A percentile compares a stretch with the other conserved stretches of the same genome.
Evolutionary conservation across 1,284 basidiomycete species (phyloP).

Genomic region (Salmacisia buchloeana): DNA sequence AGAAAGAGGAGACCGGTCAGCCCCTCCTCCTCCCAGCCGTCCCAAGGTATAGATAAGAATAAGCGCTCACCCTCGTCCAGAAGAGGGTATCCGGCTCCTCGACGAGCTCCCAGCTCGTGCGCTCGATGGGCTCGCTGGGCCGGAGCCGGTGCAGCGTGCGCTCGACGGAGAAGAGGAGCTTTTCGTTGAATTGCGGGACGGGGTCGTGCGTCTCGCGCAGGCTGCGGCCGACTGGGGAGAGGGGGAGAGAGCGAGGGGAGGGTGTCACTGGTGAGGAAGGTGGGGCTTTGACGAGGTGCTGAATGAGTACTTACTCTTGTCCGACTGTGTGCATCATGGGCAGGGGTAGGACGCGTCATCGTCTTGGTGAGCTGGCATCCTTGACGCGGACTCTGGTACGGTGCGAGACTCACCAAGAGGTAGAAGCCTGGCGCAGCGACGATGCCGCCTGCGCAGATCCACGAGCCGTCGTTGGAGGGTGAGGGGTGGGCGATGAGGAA

Average conservation of each 20-base stretch:
- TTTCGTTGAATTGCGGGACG: conserved; percentile 54
- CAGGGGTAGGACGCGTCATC: too few species aligned
- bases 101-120: conserved; percentile 54
- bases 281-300: conserved; percentile 42
- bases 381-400: too few species aligned
- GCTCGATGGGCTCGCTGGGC: conserved; percentile 53
- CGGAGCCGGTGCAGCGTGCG: conserved; percentile 53
- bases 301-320: too few species aligned
- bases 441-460: conserved; percentile 44
- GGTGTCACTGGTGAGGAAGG: too few species aligned
- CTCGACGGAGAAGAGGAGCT: conserved; percentile 53
- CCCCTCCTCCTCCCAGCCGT: too few species aligned
- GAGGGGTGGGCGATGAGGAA: conserved; percentile 51
- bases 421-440: conserved; percentile 49
- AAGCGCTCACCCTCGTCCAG: too few species aligned
- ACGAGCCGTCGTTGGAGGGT: conserved; percentile 14
- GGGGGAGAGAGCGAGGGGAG: too few species aligned
- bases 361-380: too few species aligned
- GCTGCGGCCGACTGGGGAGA: conserved; percentile 53
- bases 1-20: too few species aligned
- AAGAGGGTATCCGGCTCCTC: conserved; percentile 52
- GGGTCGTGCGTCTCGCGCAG: conserved; percentile 49
- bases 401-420: neutral
- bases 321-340: too few species aligned
- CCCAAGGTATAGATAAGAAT: too few species aligned